Evolutionary conservation across 2,329 filamentous ascomycete genomes (phyloP), one percentile per base, ranked within the genome.

Genomic region (Curvularia sp.): DNA sequence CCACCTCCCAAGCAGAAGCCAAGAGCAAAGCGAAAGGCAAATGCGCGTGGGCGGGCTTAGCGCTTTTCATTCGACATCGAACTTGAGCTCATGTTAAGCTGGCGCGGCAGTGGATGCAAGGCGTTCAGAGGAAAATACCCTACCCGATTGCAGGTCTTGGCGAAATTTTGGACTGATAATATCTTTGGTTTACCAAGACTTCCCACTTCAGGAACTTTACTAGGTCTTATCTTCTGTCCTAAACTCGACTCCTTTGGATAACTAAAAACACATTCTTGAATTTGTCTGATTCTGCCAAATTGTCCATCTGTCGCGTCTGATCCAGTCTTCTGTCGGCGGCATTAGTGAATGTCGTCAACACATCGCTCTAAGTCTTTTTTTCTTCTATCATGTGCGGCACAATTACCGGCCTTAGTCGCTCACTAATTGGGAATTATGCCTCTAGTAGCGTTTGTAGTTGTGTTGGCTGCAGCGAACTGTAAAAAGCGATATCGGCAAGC

Each of bases 1-100:
- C 63, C 47, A 4, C 50, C 65, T 49, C 62, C 58, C 8, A 60
- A 66, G 8, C 64, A 60, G 30, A 73, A 69, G 58, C 22, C 64
- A 1, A 73, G 64, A 50, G 64, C 60, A 2, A 66, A 63, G 18
- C 51, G 55, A 1, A 65, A 64, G 33, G 44, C 49, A 4, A 59
- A 51, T 26, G 64, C 66, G 35, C 62, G 64, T 46, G 65, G 66
- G 9, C 62, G 63, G 12, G 58, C 54, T 26, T 41, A 66, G 53
- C 30, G 54, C 56, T 39, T 58, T 61, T 49, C 55, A 60, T 41
- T 67, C 22, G 38, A 41, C 52, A 3, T 5, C n/a, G 5, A 26
- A 13, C 10, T 24, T n/a, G 20, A 15, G 22, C n/a, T 51, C 33
- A 15, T 42, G 26, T 13, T 7, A 24, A 57, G 4, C 13, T 15